Conservation (phyloP, 352 stramenopile genomes). For the Pythium folliculosum region DNA sequence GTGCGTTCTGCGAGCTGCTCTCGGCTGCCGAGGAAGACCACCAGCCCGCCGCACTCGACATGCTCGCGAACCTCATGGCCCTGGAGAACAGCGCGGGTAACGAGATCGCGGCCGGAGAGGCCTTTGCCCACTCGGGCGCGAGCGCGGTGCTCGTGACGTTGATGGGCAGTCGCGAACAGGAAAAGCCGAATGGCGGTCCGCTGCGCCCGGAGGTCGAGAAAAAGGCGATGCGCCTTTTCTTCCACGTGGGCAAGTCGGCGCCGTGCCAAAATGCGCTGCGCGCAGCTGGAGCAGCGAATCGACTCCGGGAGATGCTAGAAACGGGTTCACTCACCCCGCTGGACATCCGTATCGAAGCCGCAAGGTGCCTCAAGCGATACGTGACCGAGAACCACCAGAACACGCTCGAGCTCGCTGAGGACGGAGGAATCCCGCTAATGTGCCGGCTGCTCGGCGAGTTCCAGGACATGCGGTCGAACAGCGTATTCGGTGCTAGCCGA, state of each 20-base stretch:
- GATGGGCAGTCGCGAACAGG: conserved; percentile 59
- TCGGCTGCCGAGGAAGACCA: conserved; percentile 52
- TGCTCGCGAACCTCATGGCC: conserved; percentile 77
- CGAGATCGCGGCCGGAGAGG: conserved; percentile 60
- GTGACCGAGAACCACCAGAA: conserved; percentile 75
- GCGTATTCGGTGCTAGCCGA: conserved; percentile 13
- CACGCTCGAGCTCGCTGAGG: conserved; percentile 59
- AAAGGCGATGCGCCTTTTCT: conserved; percentile 71
- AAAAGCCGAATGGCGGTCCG: conserved; percentile 48
- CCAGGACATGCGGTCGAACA: conserved; percentile 45
- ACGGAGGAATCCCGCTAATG: conserved; percentile 55
- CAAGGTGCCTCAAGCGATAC: conserved; percentile 71
- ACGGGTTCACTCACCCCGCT: conserved; percentile 49
- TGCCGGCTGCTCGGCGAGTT: conserved; percentile 62
- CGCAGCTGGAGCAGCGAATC: conserved; percentile 47
- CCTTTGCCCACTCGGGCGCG: conserved; percentile 61
- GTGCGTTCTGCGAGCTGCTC: conserved; percentile 65
- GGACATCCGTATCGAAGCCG: conserved; percentile 67
- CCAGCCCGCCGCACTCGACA: conserved; percentile 61
- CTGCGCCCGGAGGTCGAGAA: conserved; percentile 62
- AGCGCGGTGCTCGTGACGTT: conserved; percentile 59
- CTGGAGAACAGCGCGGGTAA: conserved; percentile 74
- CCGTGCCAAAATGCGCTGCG: conserved; percentile 71
- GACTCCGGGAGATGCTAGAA: conserved; percentile 60
- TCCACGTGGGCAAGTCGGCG: conserved; percentile 69